Evolutionary conservation across 1,284 basidiomycete species (phyloP).

Genomic region (Cryptococcus sp.): DNA sequence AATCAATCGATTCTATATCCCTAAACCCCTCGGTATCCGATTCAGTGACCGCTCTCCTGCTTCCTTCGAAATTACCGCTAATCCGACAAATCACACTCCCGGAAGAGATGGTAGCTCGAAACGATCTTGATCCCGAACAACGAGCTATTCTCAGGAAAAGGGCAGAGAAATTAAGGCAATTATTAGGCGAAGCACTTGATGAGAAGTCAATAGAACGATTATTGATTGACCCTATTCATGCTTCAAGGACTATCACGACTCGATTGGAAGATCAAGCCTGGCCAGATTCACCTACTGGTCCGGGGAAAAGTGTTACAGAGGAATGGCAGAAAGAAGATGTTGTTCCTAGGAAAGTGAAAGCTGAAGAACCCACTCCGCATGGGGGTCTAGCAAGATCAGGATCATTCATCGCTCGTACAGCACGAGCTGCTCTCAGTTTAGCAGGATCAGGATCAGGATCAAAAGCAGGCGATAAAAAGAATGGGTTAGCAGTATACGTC

Average conservation of each 20-base stretch:
- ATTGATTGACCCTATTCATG: constrained; percentile 28
- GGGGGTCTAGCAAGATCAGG: neutral
- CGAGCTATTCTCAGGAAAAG: constrained; percentile 67
- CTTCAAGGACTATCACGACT: constrained; percentile 12
- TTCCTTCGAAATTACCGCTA: neutral
- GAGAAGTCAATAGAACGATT: constrained; percentile 26
- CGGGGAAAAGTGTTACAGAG: constrained; percentile 1
- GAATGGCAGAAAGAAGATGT: constrained; percentile 31
- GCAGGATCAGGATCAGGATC: constrained; percentile 2
- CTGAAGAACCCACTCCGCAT: neutral
- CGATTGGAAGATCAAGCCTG: constrained; percentile 14
- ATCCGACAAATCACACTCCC: neutral
- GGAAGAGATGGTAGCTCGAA: constrained; percentile 29
- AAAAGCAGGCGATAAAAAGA: constrained; percentile 9
- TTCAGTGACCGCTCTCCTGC: neutral
- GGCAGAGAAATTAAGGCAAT: constrained; percentile 68
- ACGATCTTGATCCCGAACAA: constrained; percentile 61
- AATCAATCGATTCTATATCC: neutral
- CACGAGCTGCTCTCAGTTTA: constrained; percentile 12
- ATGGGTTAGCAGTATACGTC: constrained; percentile 23
- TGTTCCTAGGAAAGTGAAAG: constrained; percentile 11
- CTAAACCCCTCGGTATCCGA: neutral
- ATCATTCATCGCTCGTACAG: constrained; percentile 8
- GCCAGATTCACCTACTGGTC: constrained; percentile 10
- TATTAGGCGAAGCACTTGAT: constrained; percentile 57